Evolutionary conservation across 495 filamentous ascomycete species (phyloP).

Genomic region (Trichocladium uniseriatum): DNA sequence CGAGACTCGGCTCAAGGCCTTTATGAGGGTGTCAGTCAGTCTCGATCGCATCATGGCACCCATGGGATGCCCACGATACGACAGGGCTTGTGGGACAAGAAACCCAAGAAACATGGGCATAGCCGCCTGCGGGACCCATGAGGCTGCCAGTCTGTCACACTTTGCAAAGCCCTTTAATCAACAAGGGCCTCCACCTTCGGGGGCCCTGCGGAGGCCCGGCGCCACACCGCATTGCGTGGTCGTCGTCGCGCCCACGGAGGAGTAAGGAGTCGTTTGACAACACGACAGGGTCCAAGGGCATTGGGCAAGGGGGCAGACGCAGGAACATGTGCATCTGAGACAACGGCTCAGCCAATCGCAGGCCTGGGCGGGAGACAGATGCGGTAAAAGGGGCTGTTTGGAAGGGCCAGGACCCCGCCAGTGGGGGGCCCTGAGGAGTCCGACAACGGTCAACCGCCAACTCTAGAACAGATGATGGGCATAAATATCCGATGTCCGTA

Average conservation of each 20-base stretch:
- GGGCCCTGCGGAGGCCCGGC: not conserved
- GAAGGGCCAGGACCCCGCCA: not conserved
- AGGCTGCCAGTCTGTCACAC: not conserved
- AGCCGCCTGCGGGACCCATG: not conserved
- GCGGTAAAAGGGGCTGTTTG: constrained; percentile 17
- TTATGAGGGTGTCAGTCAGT: constrained; percentile 13
- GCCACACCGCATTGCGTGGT: constrained; percentile 2
- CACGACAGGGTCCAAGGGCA: not conserved
- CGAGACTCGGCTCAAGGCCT: constrained; percentile 10
- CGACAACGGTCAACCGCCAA: not conserved
- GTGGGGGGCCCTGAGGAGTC: not conserved
- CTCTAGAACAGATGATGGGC: not conserved
- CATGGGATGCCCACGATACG: not conserved
- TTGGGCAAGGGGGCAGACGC: constrained; percentile 19
- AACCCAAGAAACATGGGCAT: not conserved
- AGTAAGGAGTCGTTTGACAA: not conserved
- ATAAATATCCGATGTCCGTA: not conserved
- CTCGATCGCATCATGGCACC: not conserved
- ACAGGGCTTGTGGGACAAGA: not conserved
- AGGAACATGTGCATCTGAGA: constrained; percentile 27
- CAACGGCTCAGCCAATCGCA: constrained; percentile 21
- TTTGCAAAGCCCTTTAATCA: constrained; percentile 8
- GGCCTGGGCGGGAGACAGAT: constrained; percentile 5
- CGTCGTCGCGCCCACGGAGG: not conserved
- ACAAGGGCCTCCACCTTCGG: constrained; percentile 3